Conservation (phyloP, 2,329 filamentous ascomycete genomes). For the Pseudogymnoascus sp. region DNA sequence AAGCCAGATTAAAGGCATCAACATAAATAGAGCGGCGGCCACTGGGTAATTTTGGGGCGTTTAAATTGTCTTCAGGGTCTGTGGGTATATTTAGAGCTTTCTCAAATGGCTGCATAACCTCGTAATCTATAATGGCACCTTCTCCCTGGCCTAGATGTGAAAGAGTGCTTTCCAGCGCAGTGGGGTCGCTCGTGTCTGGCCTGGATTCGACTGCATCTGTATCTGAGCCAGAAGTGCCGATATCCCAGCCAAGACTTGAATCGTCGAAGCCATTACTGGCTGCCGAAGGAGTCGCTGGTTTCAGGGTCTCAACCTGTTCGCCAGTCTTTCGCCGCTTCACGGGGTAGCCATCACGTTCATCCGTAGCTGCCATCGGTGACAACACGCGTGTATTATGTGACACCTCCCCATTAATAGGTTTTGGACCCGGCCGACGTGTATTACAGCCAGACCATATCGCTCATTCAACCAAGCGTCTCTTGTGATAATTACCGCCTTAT, state of each 20-base stretch:
- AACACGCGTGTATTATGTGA: neutral
- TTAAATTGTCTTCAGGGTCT: slow-evolving; percentile 42
- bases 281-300: neutral
- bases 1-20: slow-evolving; percentile 88
- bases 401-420: neutral
- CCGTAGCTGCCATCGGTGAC: neutral
- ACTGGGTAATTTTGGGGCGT: slow-evolving; percentile 58
- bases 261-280: neutral
- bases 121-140: slow-evolving; percentile 73
- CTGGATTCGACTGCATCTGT: neutral
- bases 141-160: slow-evolving; percentile 60
- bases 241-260: neutral
- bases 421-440: neutral
- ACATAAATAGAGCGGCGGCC: slow-evolving; percentile 90
- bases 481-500: neutral
- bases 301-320: neutral
- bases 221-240: neutral
- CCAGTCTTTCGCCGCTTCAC: slow-evolving; percentile 4
- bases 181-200: slow-evolving; percentile 37
- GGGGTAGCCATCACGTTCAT: neutral
- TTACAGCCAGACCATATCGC: neutral
- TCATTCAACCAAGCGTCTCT: neutral
- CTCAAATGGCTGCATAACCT: slow-evolving; percentile 48
- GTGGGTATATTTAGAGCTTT: slow-evolving; percentile 34
- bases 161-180: slow-evolving; percentile 65